Evolutionary conservation across 2,329 filamentous ascomycete species (phyloP).

Genomic region (Sodiomyces alkalinus): DNA sequence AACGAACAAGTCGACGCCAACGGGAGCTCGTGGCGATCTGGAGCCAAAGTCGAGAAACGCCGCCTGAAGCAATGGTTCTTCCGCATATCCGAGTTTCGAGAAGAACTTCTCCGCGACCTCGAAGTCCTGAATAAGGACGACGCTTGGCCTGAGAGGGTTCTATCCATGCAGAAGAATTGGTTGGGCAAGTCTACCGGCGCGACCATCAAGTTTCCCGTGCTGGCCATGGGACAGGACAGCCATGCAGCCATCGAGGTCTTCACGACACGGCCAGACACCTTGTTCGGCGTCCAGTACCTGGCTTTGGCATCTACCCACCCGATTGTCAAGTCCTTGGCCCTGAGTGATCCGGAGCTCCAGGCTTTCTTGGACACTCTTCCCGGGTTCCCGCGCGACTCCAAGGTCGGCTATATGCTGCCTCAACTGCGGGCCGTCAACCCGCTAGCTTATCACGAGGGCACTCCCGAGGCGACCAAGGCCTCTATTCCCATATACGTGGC

Average conservation of each 20-base stretch:
- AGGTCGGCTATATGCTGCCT: constrained; percentile 53
- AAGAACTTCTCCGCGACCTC: constrained; percentile 56
- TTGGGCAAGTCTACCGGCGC: constrained; percentile 66
- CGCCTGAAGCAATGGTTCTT: constrained; percentile 83
- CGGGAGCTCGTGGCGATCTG: constrained; percentile 75
- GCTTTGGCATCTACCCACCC: constrained; percentile 63
- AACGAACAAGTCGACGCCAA: constrained; percentile 89
- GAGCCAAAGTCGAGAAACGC: constrained; percentile 67
- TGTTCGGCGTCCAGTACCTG: constrained; percentile 78
- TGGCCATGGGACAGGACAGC: constrained; percentile 23
- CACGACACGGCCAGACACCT: constrained; percentile 71
- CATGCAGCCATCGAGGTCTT: constrained; percentile 52
- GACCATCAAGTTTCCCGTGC: constrained; percentile 53
- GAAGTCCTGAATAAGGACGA: constrained; percentile 45
- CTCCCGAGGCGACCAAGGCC: constrained; percentile 33
- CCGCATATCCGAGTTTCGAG: constrained; percentile 64
- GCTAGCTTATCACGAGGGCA: constrained; percentile 37
- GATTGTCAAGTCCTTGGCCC: constrained; percentile 46
- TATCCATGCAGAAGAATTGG: constrained; percentile 80
- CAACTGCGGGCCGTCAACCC: constrained; percentile 50
- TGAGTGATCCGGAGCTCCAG: constrained; percentile 43
- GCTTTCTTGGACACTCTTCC: constrained; percentile 52
- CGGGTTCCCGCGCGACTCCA: constrained; percentile 37
- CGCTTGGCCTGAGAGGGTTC: constrained; percentile 69
- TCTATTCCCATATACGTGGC: constrained; percentile 65